phyloP scores from a whole-genome alignment of 208 protist genomes.

The Vickermania spadyakhi region DNA sequence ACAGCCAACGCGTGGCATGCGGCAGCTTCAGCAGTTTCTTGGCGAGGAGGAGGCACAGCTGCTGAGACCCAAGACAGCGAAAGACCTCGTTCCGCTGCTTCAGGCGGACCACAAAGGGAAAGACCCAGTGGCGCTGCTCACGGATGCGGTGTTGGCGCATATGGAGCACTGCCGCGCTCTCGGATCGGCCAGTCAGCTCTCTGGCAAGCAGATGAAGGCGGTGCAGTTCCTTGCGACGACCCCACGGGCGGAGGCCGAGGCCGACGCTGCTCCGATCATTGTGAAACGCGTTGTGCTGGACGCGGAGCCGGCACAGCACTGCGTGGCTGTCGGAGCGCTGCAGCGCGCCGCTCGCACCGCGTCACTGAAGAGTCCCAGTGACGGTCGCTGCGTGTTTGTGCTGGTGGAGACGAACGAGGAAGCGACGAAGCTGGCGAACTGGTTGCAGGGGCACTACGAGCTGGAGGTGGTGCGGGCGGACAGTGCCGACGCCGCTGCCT shows the following conservation, averaged over 20 bases:
- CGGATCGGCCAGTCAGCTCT: conserved; percentile 9
- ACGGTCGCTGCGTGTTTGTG: neutral
- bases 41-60: conserved; percentile 9
- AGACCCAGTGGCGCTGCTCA: neutral
- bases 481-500: neutral
- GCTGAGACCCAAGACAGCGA: conserved; percentile 29
- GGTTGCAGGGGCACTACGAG: neutral
- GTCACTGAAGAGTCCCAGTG: neutral
- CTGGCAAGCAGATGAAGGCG: conserved; percentile 10
- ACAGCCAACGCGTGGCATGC: conserved; percentile 28
- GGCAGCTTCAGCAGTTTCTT: conserved; percentile 40
- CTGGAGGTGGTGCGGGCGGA: neutral
- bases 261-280: neutral
- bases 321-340: neutral
- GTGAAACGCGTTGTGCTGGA: neutral
- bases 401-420: neutral
- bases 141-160: neutral
- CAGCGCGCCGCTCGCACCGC: neutral
- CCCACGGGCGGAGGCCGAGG: neutral
- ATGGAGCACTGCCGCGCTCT: conserved; percentile 7
- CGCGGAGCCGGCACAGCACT: neutral
- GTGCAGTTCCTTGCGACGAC: conserved; percentile 10
- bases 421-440: neutral
- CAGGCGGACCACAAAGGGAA: conserved; percentile 8
- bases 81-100: conserved; percentile 54